phyloP scores from a whole-genome alignment of 352 stramenopile species.

The Phytophthora sp. region DNA sequence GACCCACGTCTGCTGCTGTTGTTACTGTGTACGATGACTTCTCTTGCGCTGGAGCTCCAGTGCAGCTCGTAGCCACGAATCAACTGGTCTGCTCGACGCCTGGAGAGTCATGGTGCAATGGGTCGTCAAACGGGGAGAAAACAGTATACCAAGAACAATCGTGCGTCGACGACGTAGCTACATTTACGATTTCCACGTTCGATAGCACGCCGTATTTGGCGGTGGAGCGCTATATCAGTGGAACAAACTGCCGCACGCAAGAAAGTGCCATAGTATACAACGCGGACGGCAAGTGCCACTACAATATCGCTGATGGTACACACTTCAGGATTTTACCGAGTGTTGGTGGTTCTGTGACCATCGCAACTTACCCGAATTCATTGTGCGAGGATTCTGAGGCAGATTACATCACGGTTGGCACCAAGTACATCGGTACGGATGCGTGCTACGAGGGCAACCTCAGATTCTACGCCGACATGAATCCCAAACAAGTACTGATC shows the following conservation, averaged over 20 bases:
- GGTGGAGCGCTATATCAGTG: not conserved
- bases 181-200: constrained; percentile 1
- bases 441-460: constrained; percentile 6
- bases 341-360: constrained; percentile 1
- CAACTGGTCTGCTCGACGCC: not conserved
- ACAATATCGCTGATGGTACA: not conserved
- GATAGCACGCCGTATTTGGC: not conserved
- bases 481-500: not conserved
- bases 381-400: constrained; percentile 4
- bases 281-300: constrained; percentile 4
- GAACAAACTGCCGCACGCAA: constrained; percentile 1
- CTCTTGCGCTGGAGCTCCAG: not conserved
- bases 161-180: not conserved
- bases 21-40: not conserved
- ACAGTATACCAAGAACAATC: not conserved
- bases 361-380: constrained; percentile 8
- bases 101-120: not conserved
- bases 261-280: constrained; percentile 2
- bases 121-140: not conserved
- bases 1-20: not conserved
- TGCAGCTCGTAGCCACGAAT: constrained; percentile 9
- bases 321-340: constrained; percentile 8
- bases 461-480: constrained; percentile 7
- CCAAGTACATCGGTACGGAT: constrained; percentile 17
- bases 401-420: constrained; percentile 3